Evolutionary conservation across 2,329 filamentous ascomycete species (phyloP), one percentile per base, ranked within the genome.

Genomic region (Chaetomium olivaceum): DNA sequence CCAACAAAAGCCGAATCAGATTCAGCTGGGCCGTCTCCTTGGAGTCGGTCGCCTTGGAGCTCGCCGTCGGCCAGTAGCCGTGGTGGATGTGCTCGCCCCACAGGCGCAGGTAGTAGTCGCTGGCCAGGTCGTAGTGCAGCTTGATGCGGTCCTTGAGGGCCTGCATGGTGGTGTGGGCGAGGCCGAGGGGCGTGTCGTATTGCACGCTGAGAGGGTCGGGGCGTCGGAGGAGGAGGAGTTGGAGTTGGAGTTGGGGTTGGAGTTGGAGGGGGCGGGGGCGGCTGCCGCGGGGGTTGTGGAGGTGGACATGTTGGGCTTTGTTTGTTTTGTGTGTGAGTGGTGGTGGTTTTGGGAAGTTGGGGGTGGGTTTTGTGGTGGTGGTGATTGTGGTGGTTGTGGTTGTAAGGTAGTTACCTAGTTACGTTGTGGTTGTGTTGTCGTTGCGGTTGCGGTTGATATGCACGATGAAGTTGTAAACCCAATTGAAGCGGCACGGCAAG

Each of bases 11-110:
- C 29, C 80, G 78, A 71, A 88, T 86, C 36, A 87, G 79, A 70
- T 84, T 85, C 27, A 82, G 72, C 73, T 88, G 86, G 2, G 85
- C 85, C 33, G 79, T 77, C 69, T 88, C 85, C 72, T 87, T 88
- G 68, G 80, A 82, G 68, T 86, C 83, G 21, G 71, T 76, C 0
- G 80, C 76, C 63, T 80, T 79, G 64, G 78, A 79, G 63, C 77
- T 77, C 58, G 73, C 72, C 2, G 80, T 79, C 27, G 82, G 79
- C 78, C 85, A 88, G 73, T 87, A 87, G 62, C 85, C 85, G 68
- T 88, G 85, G 72, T 88, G 86, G 72, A 88, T 87, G 71, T 88
- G 85, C 72, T 87, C 85, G 62, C 85, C 85, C 85, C 85, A 88
- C 23, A 88, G 77, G 39, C 81, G 85, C 67, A 87, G 80, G 70